phyloP scores from a whole-genome alignment of 352 stramenopile species.

The Phytophthora boehmeriae region DNA sequence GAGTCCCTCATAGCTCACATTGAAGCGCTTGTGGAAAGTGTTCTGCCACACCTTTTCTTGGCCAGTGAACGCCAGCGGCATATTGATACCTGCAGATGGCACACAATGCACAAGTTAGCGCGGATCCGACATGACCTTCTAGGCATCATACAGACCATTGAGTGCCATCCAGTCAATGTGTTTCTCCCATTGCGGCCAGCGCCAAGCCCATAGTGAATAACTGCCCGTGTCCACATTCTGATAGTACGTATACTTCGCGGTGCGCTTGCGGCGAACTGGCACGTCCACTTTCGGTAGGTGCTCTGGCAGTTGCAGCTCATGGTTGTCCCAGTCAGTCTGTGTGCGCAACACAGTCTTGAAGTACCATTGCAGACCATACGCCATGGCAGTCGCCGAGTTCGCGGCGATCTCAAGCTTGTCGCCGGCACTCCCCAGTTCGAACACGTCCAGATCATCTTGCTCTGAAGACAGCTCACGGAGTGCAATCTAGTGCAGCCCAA shows the following conservation, averaged over 20 bases:
- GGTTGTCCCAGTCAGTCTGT: conserved; percentile 83
- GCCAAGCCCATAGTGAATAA: conserved; percentile 90
- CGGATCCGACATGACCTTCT: neutral
- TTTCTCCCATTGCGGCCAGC: conserved; percentile 85
- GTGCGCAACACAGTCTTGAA: conserved; percentile 71
- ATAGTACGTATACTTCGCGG: conserved; percentile 87
- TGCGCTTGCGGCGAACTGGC: conserved; percentile 54
- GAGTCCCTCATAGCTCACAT: conserved; percentile 76
- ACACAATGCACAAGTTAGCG: neutral
- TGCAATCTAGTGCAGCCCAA: conserved; percentile 48
- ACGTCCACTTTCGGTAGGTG: conserved; percentile 48
- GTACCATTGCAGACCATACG: conserved; percentile 77
- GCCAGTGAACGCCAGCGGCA: conserved; percentile 89
- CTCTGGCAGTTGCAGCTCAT: conserved; percentile 63
- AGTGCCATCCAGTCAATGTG: conserved; percentile 94
- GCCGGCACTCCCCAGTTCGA: conserved; percentile 52
- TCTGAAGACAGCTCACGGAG: conserved; percentile 50
- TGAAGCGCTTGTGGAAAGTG: conserved; percentile 82
- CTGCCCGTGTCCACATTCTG: conserved; percentile 93
- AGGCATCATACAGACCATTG: conserved; percentile 35
- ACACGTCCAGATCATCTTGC: conserved; percentile 59
- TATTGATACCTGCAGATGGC: conserved; percentile 75
- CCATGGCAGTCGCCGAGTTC: conserved; percentile 64
- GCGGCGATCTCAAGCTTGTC: conserved; percentile 63
- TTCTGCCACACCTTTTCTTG: conserved; percentile 91